phyloP scores from a whole-genome alignment of 1,284 basidiomycete genomes.

The Salmacisia buchloeana region DNA sequence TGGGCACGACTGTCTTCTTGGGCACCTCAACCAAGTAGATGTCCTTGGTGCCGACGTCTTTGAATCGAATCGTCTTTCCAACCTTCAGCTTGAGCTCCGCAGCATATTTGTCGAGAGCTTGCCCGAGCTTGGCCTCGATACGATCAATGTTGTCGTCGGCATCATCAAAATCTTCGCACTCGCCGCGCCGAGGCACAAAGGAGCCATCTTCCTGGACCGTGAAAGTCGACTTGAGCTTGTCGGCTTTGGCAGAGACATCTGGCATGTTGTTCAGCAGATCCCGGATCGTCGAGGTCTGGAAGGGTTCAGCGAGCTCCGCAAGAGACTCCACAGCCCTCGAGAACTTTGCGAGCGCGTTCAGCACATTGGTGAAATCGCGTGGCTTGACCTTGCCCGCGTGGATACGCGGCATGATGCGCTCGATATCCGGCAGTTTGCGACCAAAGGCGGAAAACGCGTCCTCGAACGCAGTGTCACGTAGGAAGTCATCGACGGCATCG shows the following conservation, averaged over 20 bases:
- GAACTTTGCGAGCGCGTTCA: slow-evolving; percentile 35
- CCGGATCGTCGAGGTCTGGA: slow-evolving; percentile 22
- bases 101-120: slow-evolving; percentile 29
- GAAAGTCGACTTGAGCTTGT: slow-evolving; percentile 35
- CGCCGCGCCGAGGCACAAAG: slow-evolving; percentile 35
- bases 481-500: slow-evolving; percentile 45
- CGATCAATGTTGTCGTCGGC: slow-evolving; percentile 30
- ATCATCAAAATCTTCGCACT: slow-evolving; percentile 35
- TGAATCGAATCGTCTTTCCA: slow-evolving; percentile 35
- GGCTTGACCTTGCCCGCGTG: slow-evolving; percentile 45
- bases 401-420: slow-evolving; percentile 44
- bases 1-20: slow-evolving; percentile 38
- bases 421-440: slow-evolving; percentile 42
- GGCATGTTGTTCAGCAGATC: slow-evolving; percentile 33
- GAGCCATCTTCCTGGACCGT: slow-evolving; percentile 38
- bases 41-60: slow-evolving; percentile 49
- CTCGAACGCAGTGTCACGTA: slow-evolving; percentile 27
- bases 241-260: slow-evolving; percentile 31
- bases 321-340: slow-evolving; percentile 21
- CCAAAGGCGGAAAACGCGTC: slow-evolving; percentile 40
- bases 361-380: slow-evolving; percentile 42
- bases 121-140: slow-evolving; percentile 37
- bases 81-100: slow-evolving; percentile 30
- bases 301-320: slow-evolving; percentile 12
- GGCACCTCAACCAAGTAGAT: slow-evolving; percentile 50